Evolutionary conservation across 1,139 yeast species (phyloP), one percentile per base, ranked within the genome.

Genomic region (Sugiyamaella neomexicana): DNA sequence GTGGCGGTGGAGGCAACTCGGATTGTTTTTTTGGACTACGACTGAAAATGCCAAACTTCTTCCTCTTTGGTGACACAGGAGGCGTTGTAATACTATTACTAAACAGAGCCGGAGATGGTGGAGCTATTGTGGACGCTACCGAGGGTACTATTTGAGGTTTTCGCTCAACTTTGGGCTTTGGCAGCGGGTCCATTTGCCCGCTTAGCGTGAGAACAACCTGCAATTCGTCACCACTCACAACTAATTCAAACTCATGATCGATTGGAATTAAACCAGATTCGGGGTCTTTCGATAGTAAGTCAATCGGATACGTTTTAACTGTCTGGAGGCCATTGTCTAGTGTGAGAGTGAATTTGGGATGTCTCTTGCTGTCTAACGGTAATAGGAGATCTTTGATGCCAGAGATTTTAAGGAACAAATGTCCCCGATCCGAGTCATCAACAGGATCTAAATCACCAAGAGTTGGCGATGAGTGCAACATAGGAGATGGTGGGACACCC

Each of bases 291-390:
- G 73, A 65, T 2, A 73, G 70, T 55, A 89, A 66, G 5, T 73
- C 70, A 61, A 82, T 77, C 65, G 80, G 81, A 31, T 88, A 83
- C 0, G 97, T 90, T 42, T 85, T 81, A 45, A 90, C 83, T 58
- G 91, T 82, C 67, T 93, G 97, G 32, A 84, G 82, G 2, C 97
- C 97, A 68, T 93, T 91, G 68, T 93, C 98, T 58, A 93, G 75
- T 5, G 88, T 82, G 38, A 90, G 68, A 40, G 82, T 80, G 70
- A 87, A 82, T 52, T 77, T 76, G 0, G 89, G 70, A 44, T 63
- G 59, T 49, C 65, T 51, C 31, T 80, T 72, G 16, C 48, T 41
- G 20, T 65, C 71, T 10, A 69, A 54, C 1, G 93, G 89, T 55
- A 90, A 72, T 13, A 74, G 71, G 36, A 90, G 68, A 50, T 80